Base-by-base conservation (phyloP, 768 basidiomycete genomes). In the Porpolomopsis calyptriformis region DNA sequence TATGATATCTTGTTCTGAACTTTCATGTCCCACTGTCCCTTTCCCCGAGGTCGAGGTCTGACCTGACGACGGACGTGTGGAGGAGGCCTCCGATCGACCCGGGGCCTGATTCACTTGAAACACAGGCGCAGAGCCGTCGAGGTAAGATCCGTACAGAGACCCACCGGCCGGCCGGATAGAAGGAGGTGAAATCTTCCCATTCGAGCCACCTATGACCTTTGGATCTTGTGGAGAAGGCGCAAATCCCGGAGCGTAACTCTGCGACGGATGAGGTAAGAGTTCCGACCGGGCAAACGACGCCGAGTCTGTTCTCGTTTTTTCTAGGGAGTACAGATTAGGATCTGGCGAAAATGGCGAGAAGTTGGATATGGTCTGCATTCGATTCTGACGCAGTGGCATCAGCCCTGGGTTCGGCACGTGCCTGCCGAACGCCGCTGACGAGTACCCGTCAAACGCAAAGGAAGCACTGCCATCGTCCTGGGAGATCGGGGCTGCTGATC, bases 291-390 rank as follows among this genome's bases (percentile, higher is more conserved):
- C 56, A 39, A 60, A 60, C 29, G 59, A 58, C 33, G 52, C 60
- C 24, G 62, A 64, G 44, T 65, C 69, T 49, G 65, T 68, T 35
- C 60, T 59, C 52, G 60, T 50, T 36, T 59, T 60, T 49, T 70
- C 66, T 3, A 61, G 52, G 19, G 61, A 57, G 54, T 65, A 65
- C 18, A 68, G 60, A 52, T 75, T 80, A 7, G 81, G 78, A 53
- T 87, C 85, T 7, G 85, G 85, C 1, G 85, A 87, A 64, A 88
- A 88, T 2, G 85, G 85, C 5, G 83, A 82, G 60, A 87, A 87
- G 48, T 60, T 67, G 5, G 57, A 57, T 3, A 53, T 47, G n/a
- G 45, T 43, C 37, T 35, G 55, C 48, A 22, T 52, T 57, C 16
- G 52, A 22, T 47, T 49, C 41, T 38, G 51, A 45, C 37, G 50